Conservation (phyloP, 345 rosid genomes). For the Theobroma cacao region DNA sequence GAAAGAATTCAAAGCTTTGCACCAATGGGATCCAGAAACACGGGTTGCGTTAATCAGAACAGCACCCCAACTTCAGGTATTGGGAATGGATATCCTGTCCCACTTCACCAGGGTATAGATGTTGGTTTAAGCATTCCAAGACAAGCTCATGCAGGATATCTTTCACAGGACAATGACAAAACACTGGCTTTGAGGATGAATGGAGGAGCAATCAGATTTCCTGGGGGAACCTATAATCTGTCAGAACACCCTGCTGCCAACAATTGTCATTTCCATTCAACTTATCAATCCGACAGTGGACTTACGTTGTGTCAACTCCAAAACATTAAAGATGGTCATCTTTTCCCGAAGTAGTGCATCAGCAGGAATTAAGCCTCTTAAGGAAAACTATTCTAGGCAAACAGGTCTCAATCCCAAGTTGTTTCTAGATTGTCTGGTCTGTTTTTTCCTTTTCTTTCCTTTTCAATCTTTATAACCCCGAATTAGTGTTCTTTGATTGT, state of each 20-base stretch:
- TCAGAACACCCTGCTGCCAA: constrained; percentile 31
- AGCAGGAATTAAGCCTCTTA: not conserved
- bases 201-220: constrained; percentile 34
- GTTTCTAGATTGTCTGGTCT: not conserved
- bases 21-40: constrained; percentile 18
- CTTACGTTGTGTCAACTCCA: constrained; percentile 25
- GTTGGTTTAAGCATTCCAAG: constrained; percentile 21
- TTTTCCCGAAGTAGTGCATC: constrained; percentile 20
- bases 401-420: not conserved
- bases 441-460: too few species aligned
- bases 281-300: constrained; percentile 31
- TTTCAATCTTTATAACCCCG: not conserved
- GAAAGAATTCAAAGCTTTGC: constrained; percentile 29
- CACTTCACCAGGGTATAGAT: constrained; percentile 30
- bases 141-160: constrained; percentile 28
- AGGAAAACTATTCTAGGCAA: not conserved
- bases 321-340: constrained; percentile 21
- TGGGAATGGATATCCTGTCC: constrained; percentile 33
- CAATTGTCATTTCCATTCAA: constrained; percentile 26
- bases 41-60: constrained; percentile 16
- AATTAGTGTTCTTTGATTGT: not conserved
- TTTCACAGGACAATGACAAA: constrained; percentile 20
- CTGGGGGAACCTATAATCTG: constrained; percentile 27
- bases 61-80: constrained; percentile 17
- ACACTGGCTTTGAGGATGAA: constrained; percentile 30